Conservation (phyloP, 805 yeast genomes). For the Sporopachydermia lactativora region DNA sequence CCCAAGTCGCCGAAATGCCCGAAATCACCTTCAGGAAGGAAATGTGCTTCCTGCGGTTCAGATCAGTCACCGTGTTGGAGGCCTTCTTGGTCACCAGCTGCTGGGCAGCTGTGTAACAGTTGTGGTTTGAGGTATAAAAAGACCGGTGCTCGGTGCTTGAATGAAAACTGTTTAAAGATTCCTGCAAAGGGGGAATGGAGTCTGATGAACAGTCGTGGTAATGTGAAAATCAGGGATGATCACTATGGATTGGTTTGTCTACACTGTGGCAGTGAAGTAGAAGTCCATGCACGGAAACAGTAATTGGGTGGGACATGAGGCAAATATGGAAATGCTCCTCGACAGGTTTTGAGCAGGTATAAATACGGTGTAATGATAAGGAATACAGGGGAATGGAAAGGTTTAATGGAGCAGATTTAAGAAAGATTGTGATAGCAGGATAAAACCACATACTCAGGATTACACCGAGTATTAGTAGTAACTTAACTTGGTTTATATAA, state of each 20-base stretch:
- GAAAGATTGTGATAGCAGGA: no score
- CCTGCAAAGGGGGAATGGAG: slow-evolving; percentile 97
- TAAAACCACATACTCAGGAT: no score
- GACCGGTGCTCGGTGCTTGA: slow-evolving; percentile 82
- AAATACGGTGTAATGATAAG: no score
- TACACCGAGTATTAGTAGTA: no score
- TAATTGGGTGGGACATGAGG: no score
- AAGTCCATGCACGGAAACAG: slow-evolving; percentile 17
- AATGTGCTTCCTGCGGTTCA: slow-evolving; percentile 82
- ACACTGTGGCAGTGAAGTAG: slow-evolving; percentile 44
- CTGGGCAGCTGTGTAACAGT: slow-evolving; percentile 94
- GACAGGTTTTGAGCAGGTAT: no score
- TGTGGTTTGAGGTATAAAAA: slow-evolving; percentile 93
- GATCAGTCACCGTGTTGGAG: slow-evolving; percentile 97
- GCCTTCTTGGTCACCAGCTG: slow-evolving; percentile 84
- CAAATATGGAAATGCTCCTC: no score
- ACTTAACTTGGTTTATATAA: no score
- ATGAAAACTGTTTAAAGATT: slow-evolving; percentile 61
- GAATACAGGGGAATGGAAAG: no score
- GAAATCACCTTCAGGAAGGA: slow-evolving; percentile 24
- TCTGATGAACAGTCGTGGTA: slow-evolving; percentile 64
- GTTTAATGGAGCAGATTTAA: no score
- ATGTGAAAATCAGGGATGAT: slow-evolving; percentile 19
- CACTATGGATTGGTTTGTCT: slow-evolving; percentile 35
- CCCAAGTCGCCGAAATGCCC: not conserved